Conservation (phyloP, 805 yeast genomes). For the Scheffersomyces ergatensis region DNA sequence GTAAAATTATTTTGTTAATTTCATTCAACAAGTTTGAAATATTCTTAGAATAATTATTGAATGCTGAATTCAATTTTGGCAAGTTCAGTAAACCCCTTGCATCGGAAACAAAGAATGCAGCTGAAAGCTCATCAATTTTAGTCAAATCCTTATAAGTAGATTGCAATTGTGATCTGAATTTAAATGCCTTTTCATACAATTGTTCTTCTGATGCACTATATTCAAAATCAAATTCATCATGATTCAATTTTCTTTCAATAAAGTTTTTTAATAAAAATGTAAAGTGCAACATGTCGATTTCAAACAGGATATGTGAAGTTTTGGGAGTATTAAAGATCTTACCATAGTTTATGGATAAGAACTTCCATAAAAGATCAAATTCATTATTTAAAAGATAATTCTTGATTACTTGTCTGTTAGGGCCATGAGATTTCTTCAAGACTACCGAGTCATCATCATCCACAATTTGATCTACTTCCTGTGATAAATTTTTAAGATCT, state of each 20-base stretch:
- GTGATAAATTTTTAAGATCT: slow-evolving; percentile 25
- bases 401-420: slow-evolving; percentile 22
- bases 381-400: slow-evolving; percentile 17
- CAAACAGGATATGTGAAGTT: slow-evolving; percentile 17
- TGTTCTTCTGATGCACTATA: slow-evolving; percentile 7
- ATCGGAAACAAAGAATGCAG: slow-evolving; percentile 20
- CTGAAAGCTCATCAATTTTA: slow-evolving; percentile 17
- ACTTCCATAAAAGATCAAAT: slow-evolving; percentile 20
- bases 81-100: slow-evolving; percentile 15
- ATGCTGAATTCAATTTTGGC: slow-evolving; percentile 15
- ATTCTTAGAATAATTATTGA: slow-evolving; percentile 19
- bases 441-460: slow-evolving; percentile 8
- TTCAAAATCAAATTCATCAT: slow-evolving; percentile 11
- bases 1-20: slow-evolving; percentile 24
- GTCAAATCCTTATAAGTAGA: slow-evolving; percentile 9
- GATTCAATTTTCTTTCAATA: slow-evolving; percentile 14
- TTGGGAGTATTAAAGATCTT: slow-evolving; percentile 8
- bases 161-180: slow-evolving; percentile 16
- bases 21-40: slow-evolving; percentile 15
- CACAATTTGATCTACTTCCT: slow-evolving; percentile 7
- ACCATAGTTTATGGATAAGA: slow-evolving; percentile 18
- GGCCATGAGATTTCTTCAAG: slow-evolving; percentile 18
- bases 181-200: slow-evolving; percentile 16
- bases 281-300: slow-evolving; percentile 23
- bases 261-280: slow-evolving; percentile 18